phyloP scores from a whole-genome alignment of 768 basidiomycete genomes.

The Tubosaeta sp. region DNA sequence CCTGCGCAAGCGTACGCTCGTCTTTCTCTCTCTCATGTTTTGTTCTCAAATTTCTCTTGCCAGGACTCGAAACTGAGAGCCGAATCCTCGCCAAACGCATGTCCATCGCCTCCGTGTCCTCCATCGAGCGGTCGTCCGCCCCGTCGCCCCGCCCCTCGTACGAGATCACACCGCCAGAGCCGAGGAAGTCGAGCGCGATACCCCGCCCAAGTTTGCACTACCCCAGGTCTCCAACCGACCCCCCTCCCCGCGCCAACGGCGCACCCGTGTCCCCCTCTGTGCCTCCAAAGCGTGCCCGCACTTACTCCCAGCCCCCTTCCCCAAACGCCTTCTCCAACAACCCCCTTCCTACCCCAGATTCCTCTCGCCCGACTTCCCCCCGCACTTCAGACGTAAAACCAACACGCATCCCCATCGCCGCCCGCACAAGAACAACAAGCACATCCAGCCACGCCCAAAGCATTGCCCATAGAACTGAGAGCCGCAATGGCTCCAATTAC shows the following conservation, averaged over 20 bases:
- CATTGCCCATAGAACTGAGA: constrained; percentile 34
- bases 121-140: constrained; percentile 35
- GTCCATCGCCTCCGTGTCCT: constrained; percentile 66
- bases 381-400: constrained; percentile 38
- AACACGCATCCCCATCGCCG: constrained; percentile 47
- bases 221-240: constrained; percentile 29
- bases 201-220: constrained; percentile 44
- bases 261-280: constrained; percentile 30
- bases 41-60: background rate
- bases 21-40: background rate
- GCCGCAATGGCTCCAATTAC: constrained; percentile 29
- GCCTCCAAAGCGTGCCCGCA: constrained; percentile 51
- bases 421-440: constrained; percentile 40
- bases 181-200: constrained; percentile 40
- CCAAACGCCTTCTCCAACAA: constrained; percentile 29
- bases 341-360: constrained; percentile 32
- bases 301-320: constrained; percentile 52
- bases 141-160: constrained; percentile 19
- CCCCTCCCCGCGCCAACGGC: constrained; percentile 25
- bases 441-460: constrained; percentile 36
- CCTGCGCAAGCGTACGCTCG: constrained; percentile 64
- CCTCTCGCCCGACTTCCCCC: constrained; percentile 42
- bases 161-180: constrained; percentile 26
- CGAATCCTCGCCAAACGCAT: constrained; percentile 72
- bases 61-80: constrained; percentile 81